Evolutionary conservation across 1,284 basidiomycete genomes (phyloP).

Genomic region (Heterobasidion parviporum): DNA sequence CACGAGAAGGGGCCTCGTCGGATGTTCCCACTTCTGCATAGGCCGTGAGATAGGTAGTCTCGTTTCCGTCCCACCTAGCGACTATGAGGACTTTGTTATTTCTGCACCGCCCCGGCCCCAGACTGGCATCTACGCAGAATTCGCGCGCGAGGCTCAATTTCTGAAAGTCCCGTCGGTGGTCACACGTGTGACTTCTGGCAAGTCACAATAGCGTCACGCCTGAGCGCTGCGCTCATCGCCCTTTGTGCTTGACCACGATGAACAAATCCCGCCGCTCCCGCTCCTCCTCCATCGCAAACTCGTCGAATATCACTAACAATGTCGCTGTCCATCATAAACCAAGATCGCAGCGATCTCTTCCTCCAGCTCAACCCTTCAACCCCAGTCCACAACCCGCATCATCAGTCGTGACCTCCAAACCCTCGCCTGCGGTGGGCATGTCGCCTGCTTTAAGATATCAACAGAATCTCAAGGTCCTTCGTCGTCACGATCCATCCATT

Average conservation of each 20-base stretch:
- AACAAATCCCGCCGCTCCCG: not conserved
- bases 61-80: too few relatives aligned
- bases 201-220: not conserved
- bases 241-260: not conserved
- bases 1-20: not conserved
- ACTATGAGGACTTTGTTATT: not conserved
- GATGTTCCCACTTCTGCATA: not conserved
- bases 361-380: not conserved
- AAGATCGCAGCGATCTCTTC: conserved; percentile 3
- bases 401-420: conserved; percentile 1
- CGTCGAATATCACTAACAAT: not conserved
- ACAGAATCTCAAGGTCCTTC: conserved; percentile 78
- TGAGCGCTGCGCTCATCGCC: not conserved
- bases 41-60: not conserved
- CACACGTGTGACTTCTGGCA: too few relatives aligned
- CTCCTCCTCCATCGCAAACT: not conserved
- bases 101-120: not conserved
- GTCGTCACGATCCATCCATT: conserved; percentile 75
- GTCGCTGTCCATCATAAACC: not conserved
- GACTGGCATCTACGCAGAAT: too few relatives aligned
- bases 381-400: conserved; percentile 1
- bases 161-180: too few relatives aligned
- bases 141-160: too few relatives aligned
- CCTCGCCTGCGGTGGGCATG: conserved; percentile 30
- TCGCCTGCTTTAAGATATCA: conserved; percentile 52